Evolutionary conservation across 169 alveolate genomes (phyloP).

Genomic region (Theileria orientalis): DNA sequence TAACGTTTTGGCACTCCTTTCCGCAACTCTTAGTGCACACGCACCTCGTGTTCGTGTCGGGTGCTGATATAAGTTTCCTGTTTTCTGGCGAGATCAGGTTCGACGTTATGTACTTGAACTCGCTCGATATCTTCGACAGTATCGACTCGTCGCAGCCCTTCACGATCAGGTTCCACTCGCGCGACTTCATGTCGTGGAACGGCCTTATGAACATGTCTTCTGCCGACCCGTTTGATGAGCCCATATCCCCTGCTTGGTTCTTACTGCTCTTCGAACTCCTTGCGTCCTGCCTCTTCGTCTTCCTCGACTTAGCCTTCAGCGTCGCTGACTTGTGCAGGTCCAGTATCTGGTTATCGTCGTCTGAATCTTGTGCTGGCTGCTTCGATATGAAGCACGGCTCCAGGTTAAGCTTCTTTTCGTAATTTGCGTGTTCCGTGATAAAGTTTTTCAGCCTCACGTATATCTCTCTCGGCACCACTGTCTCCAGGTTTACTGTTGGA

Average conservation of each 20-base stretch:
- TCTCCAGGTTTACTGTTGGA: constrained; percentile 24
- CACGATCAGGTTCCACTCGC: constrained; percentile 43
- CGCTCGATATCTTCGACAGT: constrained; percentile 26
- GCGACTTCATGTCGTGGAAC: constrained; percentile 25
- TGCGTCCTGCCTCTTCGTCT: constrained; percentile 13
- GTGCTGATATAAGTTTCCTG: constrained; percentile 15
- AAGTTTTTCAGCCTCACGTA: constrained; percentile 13
- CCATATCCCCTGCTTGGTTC: neutral
- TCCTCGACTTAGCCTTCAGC: constrained; percentile 8
- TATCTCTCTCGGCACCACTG: constrained; percentile 35
- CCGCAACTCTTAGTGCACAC: constrained; percentile 20
- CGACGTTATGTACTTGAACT: constrained; percentile 46
- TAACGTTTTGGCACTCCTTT: constrained; percentile 16
- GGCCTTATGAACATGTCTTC: neutral
- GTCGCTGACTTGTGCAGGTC: constrained; percentile 11
- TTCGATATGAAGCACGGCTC: constrained; percentile 37
- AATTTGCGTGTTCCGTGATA: constrained; percentile 23
- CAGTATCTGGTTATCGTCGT: constrained; percentile 15
- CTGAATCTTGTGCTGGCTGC: constrained; percentile 22
- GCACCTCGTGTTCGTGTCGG: constrained; percentile 30
- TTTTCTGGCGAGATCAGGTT: constrained; percentile 53
- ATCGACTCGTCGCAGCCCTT: constrained; percentile 21
- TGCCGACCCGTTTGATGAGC: neutral
- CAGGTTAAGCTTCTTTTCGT: constrained; percentile 24
- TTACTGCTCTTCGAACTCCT: neutral